These are phyloP conservation scores for Fomitopsis palustris DNA, from an alignment of 1,284 basidiomycete genomes.

Conservation along the genomic window DNA sequence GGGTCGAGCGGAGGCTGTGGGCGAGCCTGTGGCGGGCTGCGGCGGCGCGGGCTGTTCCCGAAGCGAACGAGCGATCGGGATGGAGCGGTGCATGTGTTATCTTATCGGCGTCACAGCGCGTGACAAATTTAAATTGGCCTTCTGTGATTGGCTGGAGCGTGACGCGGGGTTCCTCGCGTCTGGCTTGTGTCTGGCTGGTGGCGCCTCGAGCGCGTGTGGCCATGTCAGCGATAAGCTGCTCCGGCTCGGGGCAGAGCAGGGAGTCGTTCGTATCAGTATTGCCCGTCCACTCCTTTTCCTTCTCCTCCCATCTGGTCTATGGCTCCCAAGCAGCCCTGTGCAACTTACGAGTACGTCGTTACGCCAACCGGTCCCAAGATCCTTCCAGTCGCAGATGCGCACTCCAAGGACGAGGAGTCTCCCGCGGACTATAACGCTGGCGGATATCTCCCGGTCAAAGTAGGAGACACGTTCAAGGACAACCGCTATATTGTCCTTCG, in stretches of 20 bases:
- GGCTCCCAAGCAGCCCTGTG: conserved; percentile 62
- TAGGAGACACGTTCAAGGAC: conserved; percentile 78
- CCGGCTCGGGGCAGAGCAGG: conserved; percentile 1
- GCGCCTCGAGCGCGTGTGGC: neutral
- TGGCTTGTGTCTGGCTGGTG: neutral
- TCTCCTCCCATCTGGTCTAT: conserved; percentile 35
- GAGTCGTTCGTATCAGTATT: neutral
- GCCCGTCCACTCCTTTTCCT: conserved; percentile 1
- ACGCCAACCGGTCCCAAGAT: conserved; percentile 65
- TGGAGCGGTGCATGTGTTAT: conserved; percentile 1
- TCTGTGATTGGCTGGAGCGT: neutral
- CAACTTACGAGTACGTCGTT: conserved; percentile 72
- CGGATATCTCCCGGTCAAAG: conserved; percentile 76
- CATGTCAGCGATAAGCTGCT: conserved; percentile 5
- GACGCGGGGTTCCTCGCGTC: neutral
- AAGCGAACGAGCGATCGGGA: neutral
- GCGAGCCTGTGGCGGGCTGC: neutral
- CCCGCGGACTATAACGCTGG: conserved; percentile 79
- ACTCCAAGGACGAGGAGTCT: conserved; percentile 71
- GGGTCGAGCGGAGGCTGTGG: neutral
- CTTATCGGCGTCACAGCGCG: neutral
- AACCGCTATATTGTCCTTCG: conserved; percentile 77
- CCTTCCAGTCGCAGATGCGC: conserved; percentile 58
- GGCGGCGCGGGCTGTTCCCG: neutral
- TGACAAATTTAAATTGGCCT: neutral